phyloP scores from a whole-genome alignment of 352 stramenopile genomes.

The Phytophthora podocarpi region DNA sequence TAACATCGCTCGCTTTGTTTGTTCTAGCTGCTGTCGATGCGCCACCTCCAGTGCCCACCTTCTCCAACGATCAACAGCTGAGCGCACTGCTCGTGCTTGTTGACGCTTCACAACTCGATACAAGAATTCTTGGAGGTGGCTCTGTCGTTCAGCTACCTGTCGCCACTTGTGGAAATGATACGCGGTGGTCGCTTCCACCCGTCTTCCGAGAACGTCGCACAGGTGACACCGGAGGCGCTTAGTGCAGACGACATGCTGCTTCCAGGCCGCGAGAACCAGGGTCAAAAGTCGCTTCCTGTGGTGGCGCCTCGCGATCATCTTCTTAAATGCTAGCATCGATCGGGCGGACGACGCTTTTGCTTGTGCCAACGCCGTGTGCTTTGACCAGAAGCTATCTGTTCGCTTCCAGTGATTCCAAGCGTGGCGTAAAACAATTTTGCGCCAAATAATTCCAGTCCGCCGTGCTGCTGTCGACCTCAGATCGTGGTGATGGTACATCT shows the following conservation, averaged over 20 bases:
- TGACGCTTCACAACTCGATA: conserved; percentile 4
- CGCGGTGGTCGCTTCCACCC: neutral
- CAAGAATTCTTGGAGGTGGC: neutral
- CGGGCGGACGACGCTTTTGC: neutral
- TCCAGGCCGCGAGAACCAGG: conserved; percentile 7
- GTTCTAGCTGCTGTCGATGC: conserved; percentile 13
- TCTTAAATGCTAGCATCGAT: conserved; percentile 20
- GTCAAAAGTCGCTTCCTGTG: neutral
- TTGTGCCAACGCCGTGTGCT: neutral
- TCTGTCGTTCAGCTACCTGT: neutral
- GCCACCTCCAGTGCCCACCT: conserved; percentile 5
- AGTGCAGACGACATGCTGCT: neutral
- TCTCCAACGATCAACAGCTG: conserved; percentile 15
- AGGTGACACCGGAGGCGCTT: conserved; percentile 7
- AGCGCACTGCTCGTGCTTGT: conserved; percentile 5
- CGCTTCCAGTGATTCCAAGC: conserved; percentile 28
- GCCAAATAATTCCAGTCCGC: conserved; percentile 11
- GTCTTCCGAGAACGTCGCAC: neutral
- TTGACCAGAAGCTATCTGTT: conserved; percentile 2
- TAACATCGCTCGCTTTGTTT: conserved; percentile 3
- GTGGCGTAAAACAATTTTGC: conserved; percentile 20
- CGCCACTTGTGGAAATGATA: conserved; percentile 28
- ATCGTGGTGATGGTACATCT: conserved; percentile 1
- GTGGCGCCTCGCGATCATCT: conserved; percentile 11
- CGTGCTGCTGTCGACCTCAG: conserved; percentile 9